Evolutionary conservation across 805 yeast genomes (phyloP).

Genomic region (Lipomyces anomalus): DNA sequence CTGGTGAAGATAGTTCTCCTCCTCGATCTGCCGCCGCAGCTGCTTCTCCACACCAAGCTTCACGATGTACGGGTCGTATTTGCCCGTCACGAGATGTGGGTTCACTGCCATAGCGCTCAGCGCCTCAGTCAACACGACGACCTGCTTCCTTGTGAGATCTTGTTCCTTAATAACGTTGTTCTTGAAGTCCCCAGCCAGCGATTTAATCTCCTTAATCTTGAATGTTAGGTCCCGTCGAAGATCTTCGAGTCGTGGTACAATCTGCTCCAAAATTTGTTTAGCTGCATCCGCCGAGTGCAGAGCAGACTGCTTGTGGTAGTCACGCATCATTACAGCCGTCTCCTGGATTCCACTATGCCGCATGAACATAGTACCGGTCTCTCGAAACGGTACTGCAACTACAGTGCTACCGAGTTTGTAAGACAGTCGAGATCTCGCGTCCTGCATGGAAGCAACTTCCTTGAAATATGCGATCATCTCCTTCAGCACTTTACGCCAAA

Average conservation of each 20-base stretch:
- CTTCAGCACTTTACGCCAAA: conserved; percentile 78
- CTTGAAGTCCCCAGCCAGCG: conserved; percentile 77
- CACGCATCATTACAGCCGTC: conserved; percentile 21
- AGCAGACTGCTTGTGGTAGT: conserved; percentile 56
- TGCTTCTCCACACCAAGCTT: conserved; percentile 69
- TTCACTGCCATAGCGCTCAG: conserved; percentile 42
- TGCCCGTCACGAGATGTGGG: conserved; percentile 43
- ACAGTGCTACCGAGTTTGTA: conserved; percentile 75
- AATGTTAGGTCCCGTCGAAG: conserved; percentile 69
- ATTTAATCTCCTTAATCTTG: conserved; percentile 81
- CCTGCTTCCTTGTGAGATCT: conserved; percentile 25
- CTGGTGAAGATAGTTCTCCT: conserved; percentile 77
- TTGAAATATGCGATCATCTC: conserved; percentile 68
- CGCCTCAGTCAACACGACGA: conserved; percentile 42
- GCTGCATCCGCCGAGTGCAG: conserved; percentile 52
- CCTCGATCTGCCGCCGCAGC: conserved; percentile 68
- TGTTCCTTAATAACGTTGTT: conserved; percentile 67
- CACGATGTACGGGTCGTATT: conserved; percentile 76
- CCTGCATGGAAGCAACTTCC: conserved; percentile 79
- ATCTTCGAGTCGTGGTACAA: conserved; percentile 51
- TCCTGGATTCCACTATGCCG: conserved; percentile 31
- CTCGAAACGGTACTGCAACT: conserved; percentile 37
- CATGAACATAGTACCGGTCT: conserved; percentile 33
- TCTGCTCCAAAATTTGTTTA: conserved; percentile 54
- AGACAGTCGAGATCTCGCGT: conserved; percentile 81